Percentiles rank a stretch among this genome's conserved stretches.
These are phyloP conservation scores for Apiospora pterosperma DNA, from an alignment of 2,329 filamentous ascomycete genomes.

Conservation along the genomic window DNA sequence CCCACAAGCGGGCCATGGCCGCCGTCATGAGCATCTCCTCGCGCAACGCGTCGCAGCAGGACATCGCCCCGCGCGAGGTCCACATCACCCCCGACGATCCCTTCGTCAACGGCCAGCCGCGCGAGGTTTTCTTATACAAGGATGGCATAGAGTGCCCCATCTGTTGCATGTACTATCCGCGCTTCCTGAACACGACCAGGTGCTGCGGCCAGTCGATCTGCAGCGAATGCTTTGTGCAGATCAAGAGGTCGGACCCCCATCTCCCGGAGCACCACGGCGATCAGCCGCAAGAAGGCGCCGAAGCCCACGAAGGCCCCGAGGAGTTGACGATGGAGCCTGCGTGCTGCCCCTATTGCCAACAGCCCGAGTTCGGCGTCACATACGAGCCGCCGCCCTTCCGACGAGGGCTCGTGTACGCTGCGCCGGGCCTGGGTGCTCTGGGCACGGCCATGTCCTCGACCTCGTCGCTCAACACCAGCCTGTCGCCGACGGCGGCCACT, in stretches of 20 bases:
- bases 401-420: constrained; percentile 71
- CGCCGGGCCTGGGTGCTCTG: constrained; percentile 45
- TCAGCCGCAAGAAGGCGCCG: constrained; percentile 21
- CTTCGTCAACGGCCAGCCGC: constrained; percentile 87
- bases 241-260: constrained; percentile 78
- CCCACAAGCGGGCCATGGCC: constrained; percentile 85
- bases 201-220: constrained; percentile 97
- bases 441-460: constrained; percentile 81
- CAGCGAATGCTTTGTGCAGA: constrained; percentile 98
- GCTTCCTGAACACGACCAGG: constrained; percentile 87
- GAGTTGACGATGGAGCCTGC: constrained; percentile 86
- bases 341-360: constrained; percentile 90
- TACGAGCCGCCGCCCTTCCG: constrained; percentile 89
- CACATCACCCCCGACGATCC: constrained; percentile 70
- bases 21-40: constrained; percentile 72
- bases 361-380: constrained; percentile 93
- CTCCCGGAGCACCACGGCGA: constrained; percentile 67
- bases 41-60: constrained; percentile 67
- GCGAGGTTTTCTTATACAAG: constrained; percentile 94
- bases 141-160: constrained; percentile 89
- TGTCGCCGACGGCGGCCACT: constrained; percentile 37
- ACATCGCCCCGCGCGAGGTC: constrained; percentile 75
- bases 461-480: constrained; percentile 66
- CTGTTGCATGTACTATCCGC: constrained; percentile 93
- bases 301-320: constrained; percentile 34